Base-by-base conservation (phyloP, 495 filamentous ascomycete species). In the Mytilinidion resinicola region DNA sequence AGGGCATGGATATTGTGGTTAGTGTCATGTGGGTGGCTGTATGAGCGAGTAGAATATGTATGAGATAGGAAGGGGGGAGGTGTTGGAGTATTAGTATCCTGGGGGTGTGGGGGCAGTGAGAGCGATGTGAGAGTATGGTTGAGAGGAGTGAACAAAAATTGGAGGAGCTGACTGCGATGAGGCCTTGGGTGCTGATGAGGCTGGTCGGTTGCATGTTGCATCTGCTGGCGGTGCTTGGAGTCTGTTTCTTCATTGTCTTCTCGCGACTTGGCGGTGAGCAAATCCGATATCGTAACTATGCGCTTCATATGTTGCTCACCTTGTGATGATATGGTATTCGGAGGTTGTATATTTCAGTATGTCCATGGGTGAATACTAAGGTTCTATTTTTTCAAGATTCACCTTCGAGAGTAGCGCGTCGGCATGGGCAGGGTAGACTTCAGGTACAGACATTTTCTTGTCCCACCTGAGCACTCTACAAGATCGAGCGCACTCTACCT, bases 1-100 rank as follows among this genome's bases (percentile, higher is more conserved):
- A 83, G 77, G 93, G 92, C 9, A 78, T 98, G 73, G 93, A 96
- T 71, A 85, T 96, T 52, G 90, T 98, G 55, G 80, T 98, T 52
- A 90, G 84, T 70, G 78, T 98, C 57, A 88, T 93, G 47, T 98
- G 93, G 93, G 88, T 96, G 12, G 59, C 50, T n/a, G 7, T 66
- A 43, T 42, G 17, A 37, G 12, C 8, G 20, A 34, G 34, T 11
- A 4, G 46, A 1, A 6, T 49, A 12, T n/a, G 14, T 43, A 19
- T 43, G 8, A n/a, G n/a, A n/a, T n/a, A n/a, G 8, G 3, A 43
- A 43, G 8, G 14, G 41, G 41, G 41, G 41, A 14, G 3, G 17
- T 43, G 14, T 14, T 30, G 25, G 25, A 30, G 25, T 30, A 30
- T 30, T 30, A 30, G 20, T 34, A 34, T 35, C 25, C 14, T 35